phyloP scores from a whole-genome alignment of 163 green algal genomes.

The Chlamydomonas reinhardtii region DNA sequence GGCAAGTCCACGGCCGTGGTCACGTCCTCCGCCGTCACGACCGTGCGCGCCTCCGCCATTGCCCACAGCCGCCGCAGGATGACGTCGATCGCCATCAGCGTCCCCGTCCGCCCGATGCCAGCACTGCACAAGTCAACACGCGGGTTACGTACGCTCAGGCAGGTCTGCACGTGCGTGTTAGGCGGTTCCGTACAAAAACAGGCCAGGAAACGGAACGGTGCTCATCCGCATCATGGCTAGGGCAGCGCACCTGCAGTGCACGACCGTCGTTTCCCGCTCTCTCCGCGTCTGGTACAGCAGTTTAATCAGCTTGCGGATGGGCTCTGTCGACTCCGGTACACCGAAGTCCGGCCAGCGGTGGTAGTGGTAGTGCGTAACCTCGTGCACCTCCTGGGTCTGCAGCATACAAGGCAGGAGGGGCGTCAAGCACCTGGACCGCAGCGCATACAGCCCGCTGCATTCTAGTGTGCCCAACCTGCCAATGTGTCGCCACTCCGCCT shows the following conservation, averaged over 20 bases:
- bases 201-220: too few relatives aligned
- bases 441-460: too few relatives aligned
- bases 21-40: neutral
- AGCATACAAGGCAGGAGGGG: neutral
- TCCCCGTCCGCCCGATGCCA: conserved; percentile 88
- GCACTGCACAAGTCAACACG: conserved; percentile 30
- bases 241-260: conserved; percentile 56
- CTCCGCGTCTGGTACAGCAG: conserved; percentile 24
- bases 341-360: conserved; percentile 89
- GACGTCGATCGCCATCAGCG: conserved; percentile 81
- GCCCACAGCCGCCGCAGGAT: conserved; percentile 58
- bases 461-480: too few relatives aligned
- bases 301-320: conserved; percentile 47
- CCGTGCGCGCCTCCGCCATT: conserved; percentile 11
- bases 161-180: too few relatives aligned
- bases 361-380: conserved; percentile 72
- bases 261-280: conserved; percentile 39
- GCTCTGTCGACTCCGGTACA: conserved; percentile 68
- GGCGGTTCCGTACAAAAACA: too few relatives aligned
- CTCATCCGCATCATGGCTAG: too few relatives aligned
- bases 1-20: conserved; percentile 41
- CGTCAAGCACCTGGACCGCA: too few relatives aligned
- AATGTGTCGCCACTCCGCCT: too few relatives aligned
- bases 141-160: too few relatives aligned
- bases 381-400: conserved; percentile 48